These are phyloP conservation scores for Sclerotinia trifoliorum DNA, from an alignment of 2,329 filamentous ascomycete species.

Conservation along the genomic window DNA sequence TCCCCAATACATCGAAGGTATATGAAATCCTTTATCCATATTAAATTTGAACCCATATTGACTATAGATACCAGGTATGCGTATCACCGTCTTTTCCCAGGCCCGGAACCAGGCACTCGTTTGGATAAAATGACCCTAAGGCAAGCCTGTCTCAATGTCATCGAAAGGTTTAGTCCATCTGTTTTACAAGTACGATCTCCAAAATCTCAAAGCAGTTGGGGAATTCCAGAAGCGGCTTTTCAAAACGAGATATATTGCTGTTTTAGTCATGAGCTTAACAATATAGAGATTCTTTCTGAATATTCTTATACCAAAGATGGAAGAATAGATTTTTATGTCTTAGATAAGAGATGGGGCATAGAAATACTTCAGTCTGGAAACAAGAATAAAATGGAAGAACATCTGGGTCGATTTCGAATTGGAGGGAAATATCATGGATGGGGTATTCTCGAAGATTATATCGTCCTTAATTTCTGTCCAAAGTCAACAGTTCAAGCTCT, in stretches of 20 bases:
- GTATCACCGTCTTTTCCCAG: background rate
- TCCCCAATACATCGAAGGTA: constrained; percentile 10
- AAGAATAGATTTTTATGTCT: constrained; percentile 6
- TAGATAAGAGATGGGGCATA: constrained; percentile 1
- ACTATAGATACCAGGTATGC: background rate
- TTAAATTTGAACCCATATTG: background rate
- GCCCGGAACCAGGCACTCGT: background rate
- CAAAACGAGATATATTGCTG: constrained; percentile 13
- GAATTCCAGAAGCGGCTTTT: constrained; percentile 6
- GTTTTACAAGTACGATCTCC: background rate
- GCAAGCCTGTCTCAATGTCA: constrained; percentile 3
- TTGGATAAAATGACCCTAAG: background rate
- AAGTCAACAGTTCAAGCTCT: background rate
- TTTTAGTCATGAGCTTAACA: background rate
- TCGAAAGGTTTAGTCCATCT: constrained; percentile 8
- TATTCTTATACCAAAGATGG: background rate
- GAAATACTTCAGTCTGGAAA: background rate
- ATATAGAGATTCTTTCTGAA: background rate
- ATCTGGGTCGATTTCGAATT: background rate
- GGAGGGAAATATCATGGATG: background rate
- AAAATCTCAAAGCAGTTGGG: background rate
- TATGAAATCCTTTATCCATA: background rate
- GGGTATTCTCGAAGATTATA: background rate
- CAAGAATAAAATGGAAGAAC: background rate
- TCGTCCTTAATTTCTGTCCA: constrained; percentile 11